A percentile compares a stretch with the other conserved stretches of the same genome.
Conservation (phyloP, 352 stramenopile species). For the Phytophthora crassamura region DNA sequence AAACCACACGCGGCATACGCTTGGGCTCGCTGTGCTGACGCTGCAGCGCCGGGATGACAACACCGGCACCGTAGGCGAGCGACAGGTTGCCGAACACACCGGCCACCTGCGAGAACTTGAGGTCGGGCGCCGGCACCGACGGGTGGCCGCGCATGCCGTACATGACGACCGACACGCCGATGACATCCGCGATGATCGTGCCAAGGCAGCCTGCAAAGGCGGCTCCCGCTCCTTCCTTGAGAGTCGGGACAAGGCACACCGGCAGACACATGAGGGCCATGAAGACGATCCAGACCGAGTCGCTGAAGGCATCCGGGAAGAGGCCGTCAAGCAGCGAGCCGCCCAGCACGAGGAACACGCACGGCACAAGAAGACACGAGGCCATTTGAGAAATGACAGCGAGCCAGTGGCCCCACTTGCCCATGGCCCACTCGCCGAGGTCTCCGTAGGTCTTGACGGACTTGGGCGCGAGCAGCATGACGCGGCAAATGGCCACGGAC, state of each 20-base stretch:
- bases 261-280: constrained; percentile 57
- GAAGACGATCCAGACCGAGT: constrained; percentile 60
- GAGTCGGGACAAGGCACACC: constrained; percentile 58
- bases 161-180: constrained; percentile 26
- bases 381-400: constrained; percentile 54
- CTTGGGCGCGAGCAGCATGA: constrained; percentile 57
- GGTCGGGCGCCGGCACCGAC: constrained; percentile 23
- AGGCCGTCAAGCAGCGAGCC: constrained; percentile 23
- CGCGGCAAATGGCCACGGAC: constrained; percentile 50
- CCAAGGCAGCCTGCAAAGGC: constrained; percentile 58
- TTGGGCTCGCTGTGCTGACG: constrained; percentile 28
- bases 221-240: constrained; percentile 56
- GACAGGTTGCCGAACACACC: no score
- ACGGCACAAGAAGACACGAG: constrained; percentile 57
- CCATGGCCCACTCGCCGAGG: constrained; percentile 59
- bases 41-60: no score
- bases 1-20: constrained; percentile 50
- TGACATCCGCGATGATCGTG: constrained; percentile 38
- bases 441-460: constrained; percentile 60
- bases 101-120: no score
- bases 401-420: constrained; percentile 55
- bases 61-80: no score
- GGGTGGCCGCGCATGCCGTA: constrained; percentile 31
- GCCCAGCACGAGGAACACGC: constrained; percentile 29
- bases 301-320: constrained; percentile 31